Conservation (phyloP, 495 filamentous ascomycete species). For the Cercophora sp. region DNA sequence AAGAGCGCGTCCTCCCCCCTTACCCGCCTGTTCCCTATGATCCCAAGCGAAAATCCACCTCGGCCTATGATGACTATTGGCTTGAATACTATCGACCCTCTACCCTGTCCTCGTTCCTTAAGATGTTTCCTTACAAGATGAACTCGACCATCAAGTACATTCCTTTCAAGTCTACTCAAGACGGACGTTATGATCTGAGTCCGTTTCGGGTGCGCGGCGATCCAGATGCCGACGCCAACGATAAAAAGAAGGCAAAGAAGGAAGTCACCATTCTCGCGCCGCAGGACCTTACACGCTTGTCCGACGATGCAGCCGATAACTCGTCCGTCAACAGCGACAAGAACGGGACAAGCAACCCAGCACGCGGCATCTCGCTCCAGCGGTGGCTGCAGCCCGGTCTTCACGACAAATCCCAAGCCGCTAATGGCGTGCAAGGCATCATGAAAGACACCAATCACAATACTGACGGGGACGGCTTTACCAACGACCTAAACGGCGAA, state of each 20-base stretch:
- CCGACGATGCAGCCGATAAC: conserved; percentile 32
- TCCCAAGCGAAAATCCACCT: conserved; percentile 52
- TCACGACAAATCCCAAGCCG: conserved; percentile 22
- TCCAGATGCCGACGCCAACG: conserved; percentile 17
- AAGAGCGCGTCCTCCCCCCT: conserved; percentile 51
- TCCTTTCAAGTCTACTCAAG: conserved; percentile 64
- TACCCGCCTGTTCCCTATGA: conserved; percentile 39
- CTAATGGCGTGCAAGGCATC: conserved; percentile 39
- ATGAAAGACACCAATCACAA: conserved; percentile 38
- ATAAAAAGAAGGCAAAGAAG: conserved; percentile 43
- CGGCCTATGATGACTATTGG: conserved; percentile 91
- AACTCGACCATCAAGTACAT: conserved; percentile 81
- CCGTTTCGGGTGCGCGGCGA: conserved; percentile 73
- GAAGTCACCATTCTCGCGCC: conserved; percentile 60
- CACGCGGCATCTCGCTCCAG: conserved; percentile 44
- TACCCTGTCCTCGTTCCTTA: conserved; percentile 76
- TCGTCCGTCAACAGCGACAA: conserved; percentile 36
- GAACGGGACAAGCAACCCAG: conserved; percentile 13
- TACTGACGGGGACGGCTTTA: conserved; percentile 16
- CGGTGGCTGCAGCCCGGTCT: conserved; percentile 55
- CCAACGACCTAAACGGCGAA: not conserved
- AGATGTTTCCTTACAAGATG: conserved; percentile 86
- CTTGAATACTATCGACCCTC: conserved; percentile 93
- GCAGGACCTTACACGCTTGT: conserved; percentile 34
- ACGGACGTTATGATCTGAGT: conserved; percentile 72